Percentiles rank a stretch among this genome's conserved stretches.
These are phyloP conservation scores for Sporothrix globosa DNA, from an alignment of 2,329 filamentous ascomycete genomes.

Conservation along the genomic window DNA sequence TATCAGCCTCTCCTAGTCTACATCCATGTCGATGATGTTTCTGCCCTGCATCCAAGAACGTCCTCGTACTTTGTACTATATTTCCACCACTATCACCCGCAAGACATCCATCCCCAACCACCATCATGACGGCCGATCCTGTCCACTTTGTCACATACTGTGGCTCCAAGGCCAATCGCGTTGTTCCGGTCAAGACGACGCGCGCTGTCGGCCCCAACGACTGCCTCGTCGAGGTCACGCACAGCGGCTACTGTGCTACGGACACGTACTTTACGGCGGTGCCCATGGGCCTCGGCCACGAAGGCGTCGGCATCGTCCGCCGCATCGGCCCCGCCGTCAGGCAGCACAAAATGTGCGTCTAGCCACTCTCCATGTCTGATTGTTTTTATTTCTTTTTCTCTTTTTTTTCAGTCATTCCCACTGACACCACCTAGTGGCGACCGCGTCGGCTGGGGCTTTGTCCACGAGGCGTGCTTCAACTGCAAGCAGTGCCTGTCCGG, in stretches of 20 bases:
- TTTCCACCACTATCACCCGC: background rate
- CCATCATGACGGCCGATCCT: constrained; percentile 3
- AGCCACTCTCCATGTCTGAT: no score
- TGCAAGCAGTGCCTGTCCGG: constrained; percentile 52
- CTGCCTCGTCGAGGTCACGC: constrained; percentile 65
- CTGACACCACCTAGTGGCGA: constrained; percentile 44
- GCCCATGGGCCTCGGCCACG: constrained; percentile 53
- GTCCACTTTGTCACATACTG: constrained; percentile 25
- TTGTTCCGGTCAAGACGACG: constrained; percentile 19
- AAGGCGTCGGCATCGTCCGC: constrained; percentile 53
- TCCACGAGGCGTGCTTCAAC: constrained; percentile 47
- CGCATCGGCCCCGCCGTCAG: constrained; percentile 48
- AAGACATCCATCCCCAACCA: no score
- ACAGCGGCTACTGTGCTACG: constrained; percentile 69
- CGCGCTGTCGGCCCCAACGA: constrained; percentile 47
- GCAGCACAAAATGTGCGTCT: constrained; percentile 40
- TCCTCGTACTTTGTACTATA: background rate
- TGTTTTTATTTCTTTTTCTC: background rate
- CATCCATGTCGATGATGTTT: background rate
- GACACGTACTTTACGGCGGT: constrained; percentile 44
- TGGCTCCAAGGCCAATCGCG: constrained; percentile 27
- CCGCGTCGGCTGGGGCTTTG: constrained; percentile 53
- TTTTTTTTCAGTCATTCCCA: background rate
- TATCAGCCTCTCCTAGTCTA: background rate
- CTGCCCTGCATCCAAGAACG: background rate